Percentiles rank a stretch among this genome's conserved stretches.
Evolutionary conservation across 176 grass and related monocot species (phyloP).

Genomic region (Carex littledalei): DNA sequence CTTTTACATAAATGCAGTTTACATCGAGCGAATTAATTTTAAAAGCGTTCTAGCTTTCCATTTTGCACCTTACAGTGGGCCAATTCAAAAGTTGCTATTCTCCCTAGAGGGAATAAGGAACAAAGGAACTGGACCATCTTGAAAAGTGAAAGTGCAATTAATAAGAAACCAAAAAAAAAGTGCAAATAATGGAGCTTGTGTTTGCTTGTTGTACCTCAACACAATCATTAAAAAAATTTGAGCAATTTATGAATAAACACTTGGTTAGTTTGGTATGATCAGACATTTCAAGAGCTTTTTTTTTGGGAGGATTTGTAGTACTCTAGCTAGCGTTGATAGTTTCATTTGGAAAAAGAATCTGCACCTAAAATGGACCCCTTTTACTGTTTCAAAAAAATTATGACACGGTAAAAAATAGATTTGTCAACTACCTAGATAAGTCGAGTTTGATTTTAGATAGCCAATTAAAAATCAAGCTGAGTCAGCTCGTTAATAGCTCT

Average conservation of each 20-base stretch:
- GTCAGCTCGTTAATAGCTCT: too few relatives aligned
- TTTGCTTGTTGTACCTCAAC: background rate
- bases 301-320: background rate
- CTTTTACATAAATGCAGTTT: background rate
- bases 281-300: background rate
- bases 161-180: background rate
- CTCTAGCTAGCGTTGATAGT: background rate
- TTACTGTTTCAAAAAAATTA: background rate
- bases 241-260: background rate
- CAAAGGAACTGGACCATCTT: background rate
- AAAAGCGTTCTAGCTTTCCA: background rate
- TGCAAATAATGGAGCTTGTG: background rate
- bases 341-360: constrained; percentile 6
- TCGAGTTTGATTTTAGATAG: too few relatives aligned
- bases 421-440: too few relatives aligned
- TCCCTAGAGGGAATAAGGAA: background rate
- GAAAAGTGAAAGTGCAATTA: background rate
- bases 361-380: background rate
- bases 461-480: too few relatives aligned
- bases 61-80: background rate
- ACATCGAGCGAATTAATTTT: background rate
- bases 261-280: background rate
- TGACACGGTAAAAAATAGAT: background rate
- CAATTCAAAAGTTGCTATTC: background rate
- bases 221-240: background rate